A percentile compares a stretch with the other conserved stretches of the same genome.
phyloP scores from a whole-genome alignment of 2,329 filamentous ascomycete genomes.

The Pseudocercospora musae region DNA sequence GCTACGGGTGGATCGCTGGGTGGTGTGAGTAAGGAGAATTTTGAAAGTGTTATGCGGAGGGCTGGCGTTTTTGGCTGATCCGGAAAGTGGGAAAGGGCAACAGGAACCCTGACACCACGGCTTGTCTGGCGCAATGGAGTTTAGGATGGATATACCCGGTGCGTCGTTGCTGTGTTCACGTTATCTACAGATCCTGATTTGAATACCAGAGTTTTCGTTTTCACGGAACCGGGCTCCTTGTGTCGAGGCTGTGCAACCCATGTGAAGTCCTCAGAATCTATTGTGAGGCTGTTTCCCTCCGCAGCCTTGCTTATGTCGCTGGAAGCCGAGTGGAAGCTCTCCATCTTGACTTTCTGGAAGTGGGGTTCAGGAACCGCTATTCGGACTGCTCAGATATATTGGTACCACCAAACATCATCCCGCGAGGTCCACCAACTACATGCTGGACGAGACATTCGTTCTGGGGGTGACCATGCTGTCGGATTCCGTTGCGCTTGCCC shows the following conservation, averaged over 20 bases:
- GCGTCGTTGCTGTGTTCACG: not conserved
- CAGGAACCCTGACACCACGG: not conserved
- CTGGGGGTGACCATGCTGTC: not conserved
- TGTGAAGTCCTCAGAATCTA: not conserved
- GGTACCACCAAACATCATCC: not conserved
- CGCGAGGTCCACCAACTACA: not conserved
- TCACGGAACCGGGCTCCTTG: not conserved
- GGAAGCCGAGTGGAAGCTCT: not conserved
- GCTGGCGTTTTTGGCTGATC: slow-evolving; percentile 76
- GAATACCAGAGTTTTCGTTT: not conserved
- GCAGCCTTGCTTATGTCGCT: not conserved
- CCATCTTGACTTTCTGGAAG: not conserved
- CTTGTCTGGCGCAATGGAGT: not conserved
- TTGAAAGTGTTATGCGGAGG: slow-evolving; percentile 78
- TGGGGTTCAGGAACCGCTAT: not conserved
- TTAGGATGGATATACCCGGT: not conserved
- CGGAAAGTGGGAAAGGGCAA: not conserved
- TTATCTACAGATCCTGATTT: not conserved
- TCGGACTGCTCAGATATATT: not conserved
- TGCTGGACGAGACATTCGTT: not conserved
- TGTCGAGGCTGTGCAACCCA: not conserved
- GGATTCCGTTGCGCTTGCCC: not conserved
- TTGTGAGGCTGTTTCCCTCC: not conserved
- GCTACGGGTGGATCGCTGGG: slow-evolving; percentile 77
- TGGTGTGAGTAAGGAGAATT: slow-evolving; percentile 75